Base-by-base conservation (phyloP, 257 asterid species). In the Echites panduratus region DNA sequence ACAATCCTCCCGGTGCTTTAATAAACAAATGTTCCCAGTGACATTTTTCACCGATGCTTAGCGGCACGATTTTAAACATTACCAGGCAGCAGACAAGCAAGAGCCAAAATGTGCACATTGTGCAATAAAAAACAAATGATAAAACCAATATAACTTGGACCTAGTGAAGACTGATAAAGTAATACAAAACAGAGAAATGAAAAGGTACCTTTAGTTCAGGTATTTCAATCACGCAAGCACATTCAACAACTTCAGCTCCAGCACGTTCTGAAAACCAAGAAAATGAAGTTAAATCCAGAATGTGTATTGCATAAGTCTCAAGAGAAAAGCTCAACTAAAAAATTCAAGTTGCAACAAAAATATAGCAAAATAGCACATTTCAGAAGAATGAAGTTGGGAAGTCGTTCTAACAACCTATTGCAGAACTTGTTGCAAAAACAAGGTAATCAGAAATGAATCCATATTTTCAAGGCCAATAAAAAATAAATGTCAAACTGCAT, bases 221-320 rank as follows among this genome's bases (percentile, higher is more conserved):
- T 77, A 90, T 83, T 82, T 85, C 96, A 65, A 88, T 88, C 74
- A 90, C 87, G 62, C 96, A 88, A 52, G 96, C 96, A 76, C 96
- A 90, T 77, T 88, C 96, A 26, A 88, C 77, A 66, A 90, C 93
- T 78, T 88, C 89, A 66, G 95, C 95, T 8, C 89, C 88, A 65
- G 91, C 95, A 50, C 93, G 89, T 70, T 90, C 95, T 88, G 84
- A 12, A 20, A 74, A 70, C 54, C 22, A 59, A 76, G 68, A 40
- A 80, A 66, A 22, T 66, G 20, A 75, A 75, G 43, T n/a, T n/a
- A n/a, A n/a, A n/a, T 20, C n/a, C 54, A 49, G 38, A 22, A 71
- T 26, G 9, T 4, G 20, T 22, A 9, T 64, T 22, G 58, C 52
- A 19, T 40, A 22, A 57, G 19, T 27, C 22, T 40, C 19, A n/a